Conservation (phyloP, 805 yeast genomes). For the Dipodascus albidus region DNA sequence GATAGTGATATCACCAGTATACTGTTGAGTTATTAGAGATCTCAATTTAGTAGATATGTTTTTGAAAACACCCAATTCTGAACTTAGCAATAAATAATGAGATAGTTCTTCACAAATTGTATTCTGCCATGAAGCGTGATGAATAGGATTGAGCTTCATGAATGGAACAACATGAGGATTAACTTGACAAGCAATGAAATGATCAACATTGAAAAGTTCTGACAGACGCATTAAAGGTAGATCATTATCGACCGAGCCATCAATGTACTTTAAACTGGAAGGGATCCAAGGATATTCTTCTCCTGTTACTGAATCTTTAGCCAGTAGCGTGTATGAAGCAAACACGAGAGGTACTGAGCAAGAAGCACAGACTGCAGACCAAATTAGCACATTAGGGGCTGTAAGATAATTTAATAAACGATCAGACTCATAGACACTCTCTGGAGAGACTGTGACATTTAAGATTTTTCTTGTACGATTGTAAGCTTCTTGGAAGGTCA, state of each 20-base stretch:
- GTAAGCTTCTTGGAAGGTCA: conserved; percentile 90
- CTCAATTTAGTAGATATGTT: conserved; percentile 62
- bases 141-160: conserved; percentile 26
- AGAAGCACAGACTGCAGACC: conserved; percentile 89
- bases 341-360: conserved; percentile 91
- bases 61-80: conserved; percentile 67
- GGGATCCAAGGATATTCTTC: conserved; percentile 63
- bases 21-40: conserved; percentile 72
- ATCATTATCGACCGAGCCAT: conserved; percentile 94
- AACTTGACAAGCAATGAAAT: conserved; percentile 94
- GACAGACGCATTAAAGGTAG: conserved; percentile 80
- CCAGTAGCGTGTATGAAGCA: conserved; percentile 41
- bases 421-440: conserved; percentile 85
- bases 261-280: conserved; percentile 71
- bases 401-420: conserved; percentile 80
- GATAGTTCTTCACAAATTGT: conserved; percentile 39
- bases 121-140: conserved; percentile 17
- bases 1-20: conserved; percentile 90
- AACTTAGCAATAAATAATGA: conserved; percentile 61
- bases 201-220: conserved; percentile 96
- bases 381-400: conserved; percentile 82
- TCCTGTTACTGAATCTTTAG: conserved; percentile 67
- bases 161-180: conserved; percentile 94
- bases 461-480: conserved; percentile 88
- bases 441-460: conserved; percentile 89